Evolutionary conservation across 495 filamentous ascomycete species (phyloP), one percentile per base, ranked within the genome.

Genomic region (Cudoniella acicularis): DNA sequence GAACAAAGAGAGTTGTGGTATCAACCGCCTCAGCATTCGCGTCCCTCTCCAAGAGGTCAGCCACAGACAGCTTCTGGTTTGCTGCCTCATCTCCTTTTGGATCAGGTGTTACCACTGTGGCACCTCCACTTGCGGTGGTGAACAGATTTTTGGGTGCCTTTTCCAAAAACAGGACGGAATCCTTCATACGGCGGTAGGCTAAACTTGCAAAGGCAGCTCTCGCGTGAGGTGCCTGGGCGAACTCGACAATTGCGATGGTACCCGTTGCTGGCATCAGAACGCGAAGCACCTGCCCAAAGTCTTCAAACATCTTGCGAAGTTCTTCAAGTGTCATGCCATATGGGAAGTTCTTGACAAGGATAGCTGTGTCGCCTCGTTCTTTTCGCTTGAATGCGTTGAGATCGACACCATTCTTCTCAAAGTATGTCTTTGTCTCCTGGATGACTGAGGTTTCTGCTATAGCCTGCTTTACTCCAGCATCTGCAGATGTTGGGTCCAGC

Each of bases 361-460:
- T 92, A 10, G 87, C 84, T 10, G 84, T 91, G 72, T 96, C 91
- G 45, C 91, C 93, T 63, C 91, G 83, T 62, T 91, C 82, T 45
- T 83, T 80, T 36, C 80, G 83, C 69, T 92, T 92, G 74, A 99
- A 98, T 9, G 92, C 86, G 56, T 96, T 83, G 20, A 99, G 77
- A 69, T 97, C 90, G 6, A 98, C 89, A 20, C 94, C 94, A 53
- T 96, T 87, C 6, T 85, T 77, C 22, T 80, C 75, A 66, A 99
- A 96, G 72, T 92, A 99, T 11, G 84, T 75, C 69, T 96, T 98
- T 0, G 93, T 96, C 69, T 98, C 95, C 75, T 96, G 90, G 60
- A 99, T 97, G 51, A 96, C 81, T 62, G 92, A 88, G 20, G 95
- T 97, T 75, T 99, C 94, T 40, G 95, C 94, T 70, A 96, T 89